phyloP scores from a whole-genome alignment of 345 rosid genomes.

The Bruguiera parviflora region DNA sequence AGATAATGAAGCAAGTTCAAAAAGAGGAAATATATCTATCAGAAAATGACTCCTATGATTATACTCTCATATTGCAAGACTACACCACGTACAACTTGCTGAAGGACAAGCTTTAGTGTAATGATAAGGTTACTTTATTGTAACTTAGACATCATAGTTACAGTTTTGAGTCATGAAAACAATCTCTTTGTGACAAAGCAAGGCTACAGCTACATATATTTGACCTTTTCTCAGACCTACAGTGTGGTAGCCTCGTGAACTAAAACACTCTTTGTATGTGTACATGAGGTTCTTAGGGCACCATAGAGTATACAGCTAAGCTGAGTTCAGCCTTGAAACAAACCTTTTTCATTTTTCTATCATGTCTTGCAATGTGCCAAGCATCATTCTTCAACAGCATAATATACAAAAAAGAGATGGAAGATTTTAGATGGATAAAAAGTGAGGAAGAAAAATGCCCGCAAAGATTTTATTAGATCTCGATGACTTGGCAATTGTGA shows the following conservation, averaged over 20 bases:
- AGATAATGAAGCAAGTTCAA: background rate
- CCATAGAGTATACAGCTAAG: no score
- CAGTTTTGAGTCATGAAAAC: no score
- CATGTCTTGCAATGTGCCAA: background rate
- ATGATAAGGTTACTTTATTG: no score
- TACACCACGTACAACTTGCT: background rate
- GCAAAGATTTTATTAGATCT: slow-evolving; percentile 7
- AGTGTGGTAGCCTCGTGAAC: no score
- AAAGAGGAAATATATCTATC: background rate
- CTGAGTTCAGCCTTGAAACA: background rate
- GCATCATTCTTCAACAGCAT: background rate
- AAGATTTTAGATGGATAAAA: background rate
- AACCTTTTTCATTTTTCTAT: background rate
- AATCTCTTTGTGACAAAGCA: no score
- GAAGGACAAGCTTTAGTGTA: no score
- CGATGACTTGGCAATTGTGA: slow-evolving; percentile 6
- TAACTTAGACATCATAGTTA: no score
- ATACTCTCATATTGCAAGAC: background rate
- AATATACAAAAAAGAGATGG: background rate
- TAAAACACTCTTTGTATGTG: no score
- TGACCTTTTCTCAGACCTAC: no score
- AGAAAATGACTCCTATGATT: background rate
- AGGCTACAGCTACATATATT: no score
- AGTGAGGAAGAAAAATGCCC: background rate
- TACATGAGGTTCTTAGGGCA: no score